These are phyloP conservation scores for Coemansia sp. DNA, from an alignment of 192 early-diverging fungal species.

Conservation along the genomic window DNA sequence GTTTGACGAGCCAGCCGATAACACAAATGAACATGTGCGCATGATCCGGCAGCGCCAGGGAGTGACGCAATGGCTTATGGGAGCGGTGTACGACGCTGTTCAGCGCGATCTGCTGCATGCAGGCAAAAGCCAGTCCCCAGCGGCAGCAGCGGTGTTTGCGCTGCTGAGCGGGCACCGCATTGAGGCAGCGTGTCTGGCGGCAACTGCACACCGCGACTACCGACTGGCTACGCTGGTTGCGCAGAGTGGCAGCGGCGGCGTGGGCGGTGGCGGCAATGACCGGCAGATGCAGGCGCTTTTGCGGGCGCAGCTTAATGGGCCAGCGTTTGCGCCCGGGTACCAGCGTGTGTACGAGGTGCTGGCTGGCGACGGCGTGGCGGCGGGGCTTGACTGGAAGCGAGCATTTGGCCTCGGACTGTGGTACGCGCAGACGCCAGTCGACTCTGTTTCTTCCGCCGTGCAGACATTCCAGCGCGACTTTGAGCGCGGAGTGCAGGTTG, in stretches of 20 bases:
- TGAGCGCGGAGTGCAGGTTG: constrained; percentile 2
- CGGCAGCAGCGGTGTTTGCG: constrained; percentile 54
- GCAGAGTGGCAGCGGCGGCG: constrained; percentile 55
- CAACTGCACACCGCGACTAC: constrained; percentile 65
- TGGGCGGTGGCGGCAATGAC: constrained; percentile 60
- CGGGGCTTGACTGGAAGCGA: constrained; percentile 65
- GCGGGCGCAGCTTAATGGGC: constrained; percentile 28
- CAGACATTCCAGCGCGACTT: constrained; percentile 13
- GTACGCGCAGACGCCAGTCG: constrained; percentile 55
- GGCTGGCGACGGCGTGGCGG: constrained; percentile 51
- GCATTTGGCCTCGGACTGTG: constrained; percentile 64
- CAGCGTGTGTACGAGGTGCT: constrained; percentile 62
- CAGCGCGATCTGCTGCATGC: constrained; percentile 45
- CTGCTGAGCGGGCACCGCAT: constrained; percentile 63
- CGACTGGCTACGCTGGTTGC: constrained; percentile 75
- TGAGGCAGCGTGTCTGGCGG: constrained; percentile 61
- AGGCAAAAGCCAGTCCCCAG: constrained; percentile 19
- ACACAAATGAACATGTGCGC: constrained; percentile 26
- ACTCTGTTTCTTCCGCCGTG: constrained; percentile 23
- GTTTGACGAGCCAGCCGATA: constrained; percentile 20
- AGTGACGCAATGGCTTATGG: constrained; percentile 65
- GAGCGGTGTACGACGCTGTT: constrained; percentile 53
- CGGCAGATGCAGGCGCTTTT: constrained; percentile 33
- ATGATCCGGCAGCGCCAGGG: constrained; percentile 56
- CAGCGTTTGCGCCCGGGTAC: constrained; percentile 27